Evolutionary conservation across 805 yeast genomes (phyloP), one percentile per base, ranked within the genome.

Genomic region (Teunomyces tritomae): DNA sequence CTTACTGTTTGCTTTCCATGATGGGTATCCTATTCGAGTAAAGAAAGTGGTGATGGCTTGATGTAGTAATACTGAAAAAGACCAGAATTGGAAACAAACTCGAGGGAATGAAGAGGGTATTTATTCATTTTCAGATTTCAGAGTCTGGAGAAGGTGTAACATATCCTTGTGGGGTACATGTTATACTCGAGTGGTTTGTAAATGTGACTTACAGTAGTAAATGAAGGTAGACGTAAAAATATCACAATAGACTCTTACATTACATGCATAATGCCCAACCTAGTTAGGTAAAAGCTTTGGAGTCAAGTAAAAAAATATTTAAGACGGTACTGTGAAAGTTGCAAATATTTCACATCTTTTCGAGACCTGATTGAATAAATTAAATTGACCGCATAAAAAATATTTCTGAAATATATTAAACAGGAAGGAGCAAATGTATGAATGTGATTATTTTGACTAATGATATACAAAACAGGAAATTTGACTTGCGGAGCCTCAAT

Each of bases 1-100:
- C 40, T 37, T 37, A 37, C 40, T 37, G 40, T n/a, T 37, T 37
- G 40, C 29, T 37, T 37, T 37, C 40, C 40, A 37, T 37, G 40
- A 10, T 37, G 28, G 34, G 32, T 28, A 39, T 28, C 32, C 43
- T 39, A 39, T 26, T 28, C 16, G 43, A 39, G 32, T 28, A 28
- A 28, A 28, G 43, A 28, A 28, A 28, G 33, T 39, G 16, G 43
- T 27, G 43, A 39, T 39, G 33, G 17, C 33, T 43, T 14, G 40
- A 13, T 26, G 40, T 43, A 44, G 42, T 44, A 36, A 20, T 16
- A 36, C 29, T 35, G 29, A 16, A 28, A 43, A 16, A 26, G 39
- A 28, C 40, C 40, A 34, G 37, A 10, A 13, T 33, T 43, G 40
- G 32, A 27, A 37, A 37, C 40, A 13, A 24, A 26, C 13, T 36